Evolutionary conservation across 1,284 basidiomycete genomes (phyloP).

Genomic region (Neotropicomus parvogracilis): DNA sequence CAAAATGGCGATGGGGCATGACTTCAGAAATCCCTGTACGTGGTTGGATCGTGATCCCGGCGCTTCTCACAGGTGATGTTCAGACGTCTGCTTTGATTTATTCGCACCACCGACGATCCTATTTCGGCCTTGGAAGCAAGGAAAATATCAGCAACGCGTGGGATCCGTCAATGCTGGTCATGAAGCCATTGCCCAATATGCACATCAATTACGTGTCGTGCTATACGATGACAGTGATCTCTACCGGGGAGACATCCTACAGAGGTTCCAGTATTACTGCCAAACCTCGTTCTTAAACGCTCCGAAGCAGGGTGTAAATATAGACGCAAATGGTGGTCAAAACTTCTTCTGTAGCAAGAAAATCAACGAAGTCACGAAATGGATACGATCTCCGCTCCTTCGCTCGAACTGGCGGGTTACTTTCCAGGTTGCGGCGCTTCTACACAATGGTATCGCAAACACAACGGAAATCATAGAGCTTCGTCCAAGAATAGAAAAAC

Average conservation of each 20-base stretch:
- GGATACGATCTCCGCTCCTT: constrained; percentile 41
- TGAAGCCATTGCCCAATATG: constrained; percentile 54
- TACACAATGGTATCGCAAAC: constrained; percentile 57
- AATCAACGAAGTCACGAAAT: constrained; percentile 43
- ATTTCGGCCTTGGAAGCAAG: constrained; percentile 38
- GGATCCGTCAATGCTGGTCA: constrained; percentile 54
- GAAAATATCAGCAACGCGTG: constrained; percentile 51
- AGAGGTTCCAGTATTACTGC: constrained; percentile 51
- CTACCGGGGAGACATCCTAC: constrained; percentile 37
- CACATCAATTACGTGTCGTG: constrained; percentile 59
- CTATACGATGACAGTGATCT: constrained; percentile 40
- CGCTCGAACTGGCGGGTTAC: constrained; percentile 50
- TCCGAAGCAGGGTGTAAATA: constrained; percentile 32
- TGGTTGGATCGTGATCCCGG: constrained; percentile 8
- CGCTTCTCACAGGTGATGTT: constrained; percentile 3
- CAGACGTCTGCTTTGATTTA: constrained; percentile 63
- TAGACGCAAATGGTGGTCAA: constrained; percentile 46
- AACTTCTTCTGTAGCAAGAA: constrained; percentile 49
- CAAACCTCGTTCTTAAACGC: constrained; percentile 44
- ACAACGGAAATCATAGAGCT: constrained; percentile 51
- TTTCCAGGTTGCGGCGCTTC: constrained; percentile 68
- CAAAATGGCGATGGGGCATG: constrained; percentile 55
- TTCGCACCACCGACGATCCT: constrained; percentile 58
- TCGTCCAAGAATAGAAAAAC: constrained; percentile 38
- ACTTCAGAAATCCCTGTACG: constrained; percentile 44